phyloP scores from a whole-genome alignment of 495 filamentous ascomycete genomes.

The Talaromyces borbonicus region DNA sequence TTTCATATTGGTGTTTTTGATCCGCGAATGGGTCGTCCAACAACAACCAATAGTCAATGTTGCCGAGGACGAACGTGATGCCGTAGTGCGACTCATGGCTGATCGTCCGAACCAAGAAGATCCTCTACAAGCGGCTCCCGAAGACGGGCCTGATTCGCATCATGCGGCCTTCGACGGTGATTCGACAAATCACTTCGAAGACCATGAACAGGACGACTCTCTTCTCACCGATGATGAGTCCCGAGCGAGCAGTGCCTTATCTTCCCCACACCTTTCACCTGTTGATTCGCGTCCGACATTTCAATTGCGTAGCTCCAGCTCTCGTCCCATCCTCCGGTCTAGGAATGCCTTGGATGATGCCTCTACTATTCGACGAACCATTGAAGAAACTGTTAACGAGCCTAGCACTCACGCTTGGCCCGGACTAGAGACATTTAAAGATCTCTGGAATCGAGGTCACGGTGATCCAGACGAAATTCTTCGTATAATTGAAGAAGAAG shows the following conservation, averaged over 20 bases:
- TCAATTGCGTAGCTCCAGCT: constrained; percentile 5
- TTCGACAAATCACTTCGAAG: neutral
- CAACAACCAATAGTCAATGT: constrained; percentile 74
- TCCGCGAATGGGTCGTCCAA: constrained; percentile 96
- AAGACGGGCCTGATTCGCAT: constrained; percentile 14
- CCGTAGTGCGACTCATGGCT: constrained; percentile 30
- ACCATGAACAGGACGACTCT: neutral
- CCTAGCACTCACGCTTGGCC: constrained; percentile 15
- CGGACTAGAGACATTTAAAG: constrained; percentile 36
- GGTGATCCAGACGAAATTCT: constrained; percentile 51
- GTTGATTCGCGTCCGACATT: constrained; percentile 3
- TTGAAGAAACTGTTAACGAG: constrained; percentile 23
- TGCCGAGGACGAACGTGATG: constrained; percentile 41
- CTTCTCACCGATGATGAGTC: constrained; percentile 7
- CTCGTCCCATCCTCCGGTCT: constrained; percentile 8
- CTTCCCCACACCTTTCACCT: neutral
- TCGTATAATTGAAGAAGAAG: constrained; percentile 51
- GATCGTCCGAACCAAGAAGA: constrained; percentile 25
- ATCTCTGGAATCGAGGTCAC: constrained; percentile 42
- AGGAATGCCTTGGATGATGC: constrained; percentile 15
- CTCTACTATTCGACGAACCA: constrained; percentile 25
- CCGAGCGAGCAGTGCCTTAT: neutral
- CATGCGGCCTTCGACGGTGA: constrained; percentile 10
- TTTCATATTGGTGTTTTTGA: constrained; percentile 92
- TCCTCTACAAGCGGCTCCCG: constrained; percentile 9